Conservation (phyloP, 768 basidiomycete species). For the Ephemerocybe angulata region DNA sequence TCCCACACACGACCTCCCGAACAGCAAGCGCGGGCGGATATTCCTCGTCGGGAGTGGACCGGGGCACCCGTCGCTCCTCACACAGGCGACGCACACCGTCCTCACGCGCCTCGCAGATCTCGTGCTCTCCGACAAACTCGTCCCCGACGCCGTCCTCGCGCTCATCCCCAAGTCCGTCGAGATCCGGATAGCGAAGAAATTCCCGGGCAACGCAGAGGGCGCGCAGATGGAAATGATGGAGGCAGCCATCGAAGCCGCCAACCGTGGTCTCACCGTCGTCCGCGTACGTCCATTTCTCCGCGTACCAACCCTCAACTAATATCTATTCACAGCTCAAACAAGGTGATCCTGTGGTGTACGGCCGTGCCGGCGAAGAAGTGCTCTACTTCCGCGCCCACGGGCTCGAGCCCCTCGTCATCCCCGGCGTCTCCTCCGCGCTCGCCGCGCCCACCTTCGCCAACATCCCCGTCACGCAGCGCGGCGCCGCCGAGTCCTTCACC, state of each 20-base stretch:
- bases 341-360: slow-evolving; percentile 95
- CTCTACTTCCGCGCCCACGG: slow-evolving; percentile 87
- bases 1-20: slow-evolving; percentile 31
- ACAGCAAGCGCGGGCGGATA: slow-evolving; percentile 60
- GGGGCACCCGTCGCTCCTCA: slow-evolving; percentile 90
- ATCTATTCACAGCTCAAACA: slow-evolving; percentile 72
- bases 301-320: background rate
- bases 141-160: slow-evolving; percentile 81
- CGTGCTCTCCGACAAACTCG: slow-evolving; percentile 94
- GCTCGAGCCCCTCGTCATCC: slow-evolving; percentile 79
- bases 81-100: slow-evolving; percentile 77
- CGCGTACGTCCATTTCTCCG: slow-evolving; percentile 51
- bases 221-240: slow-evolving; percentile 96
- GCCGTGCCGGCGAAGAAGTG: slow-evolving; percentile 91
- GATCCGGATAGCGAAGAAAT: slow-evolving; percentile 91
- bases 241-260: slow-evolving; percentile 79
- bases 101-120: slow-evolving; percentile 80
- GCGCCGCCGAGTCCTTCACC: slow-evolving; percentile 84
- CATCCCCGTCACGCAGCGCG: slow-evolving; percentile 94
- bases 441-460: slow-evolving; percentile 87
- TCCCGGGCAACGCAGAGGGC: slow-evolving; percentile 94
- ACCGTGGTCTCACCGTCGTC: slow-evolving; percentile 78
- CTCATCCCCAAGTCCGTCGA: slow-evolving; percentile 72
- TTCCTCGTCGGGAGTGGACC: slow-evolving; percentile 93
- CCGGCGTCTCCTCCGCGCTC: slow-evolving; percentile 86